Evolutionary conservation across 495 filamentous ascomycete genomes (phyloP).

Genomic region (Sordaria brevicollis): DNA sequence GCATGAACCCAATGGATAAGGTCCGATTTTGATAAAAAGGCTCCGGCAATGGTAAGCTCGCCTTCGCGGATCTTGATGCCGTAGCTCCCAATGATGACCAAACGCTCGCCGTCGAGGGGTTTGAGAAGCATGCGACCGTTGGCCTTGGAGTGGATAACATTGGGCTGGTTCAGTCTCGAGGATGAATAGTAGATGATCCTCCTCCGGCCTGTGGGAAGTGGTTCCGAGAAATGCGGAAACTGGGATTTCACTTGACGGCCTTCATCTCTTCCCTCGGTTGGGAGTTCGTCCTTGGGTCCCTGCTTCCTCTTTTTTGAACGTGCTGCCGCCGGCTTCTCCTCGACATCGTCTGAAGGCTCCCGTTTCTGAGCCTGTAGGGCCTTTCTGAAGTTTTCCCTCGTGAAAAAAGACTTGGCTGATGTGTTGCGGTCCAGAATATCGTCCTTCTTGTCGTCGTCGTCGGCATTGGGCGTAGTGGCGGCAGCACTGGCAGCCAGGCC

Average conservation of each 20-base stretch:
- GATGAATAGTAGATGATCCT: background rate
- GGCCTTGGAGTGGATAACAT: background rate
- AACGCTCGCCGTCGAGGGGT: constrained; percentile 42
- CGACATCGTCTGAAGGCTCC: background rate
- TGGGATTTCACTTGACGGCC: background rate
- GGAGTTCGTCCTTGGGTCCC: constrained; percentile 24
- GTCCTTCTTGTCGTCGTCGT: background rate
- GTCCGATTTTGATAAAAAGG: constrained; percentile 46
- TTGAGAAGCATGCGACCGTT: constrained; percentile 26
- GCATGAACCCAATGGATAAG: constrained; percentile 54
- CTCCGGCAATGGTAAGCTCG: constrained; percentile 56
- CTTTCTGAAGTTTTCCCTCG: background rate
- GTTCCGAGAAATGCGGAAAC: background rate
- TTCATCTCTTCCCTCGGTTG: constrained; percentile 9
- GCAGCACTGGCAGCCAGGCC: background rate
- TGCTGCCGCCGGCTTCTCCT: background rate
- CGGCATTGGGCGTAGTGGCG: background rate
- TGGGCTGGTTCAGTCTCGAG: background rate
- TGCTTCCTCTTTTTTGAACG: background rate
- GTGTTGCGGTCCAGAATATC: background rate
- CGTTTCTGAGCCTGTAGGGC: background rate
- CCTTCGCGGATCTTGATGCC: constrained; percentile 52
- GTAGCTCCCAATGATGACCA: constrained; percentile 64
- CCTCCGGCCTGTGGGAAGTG: background rate
- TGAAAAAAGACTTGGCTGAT: background rate